phyloP scores from a whole-genome alignment of 208 protist genomes.

The Leptomonas seymouri region DNA sequence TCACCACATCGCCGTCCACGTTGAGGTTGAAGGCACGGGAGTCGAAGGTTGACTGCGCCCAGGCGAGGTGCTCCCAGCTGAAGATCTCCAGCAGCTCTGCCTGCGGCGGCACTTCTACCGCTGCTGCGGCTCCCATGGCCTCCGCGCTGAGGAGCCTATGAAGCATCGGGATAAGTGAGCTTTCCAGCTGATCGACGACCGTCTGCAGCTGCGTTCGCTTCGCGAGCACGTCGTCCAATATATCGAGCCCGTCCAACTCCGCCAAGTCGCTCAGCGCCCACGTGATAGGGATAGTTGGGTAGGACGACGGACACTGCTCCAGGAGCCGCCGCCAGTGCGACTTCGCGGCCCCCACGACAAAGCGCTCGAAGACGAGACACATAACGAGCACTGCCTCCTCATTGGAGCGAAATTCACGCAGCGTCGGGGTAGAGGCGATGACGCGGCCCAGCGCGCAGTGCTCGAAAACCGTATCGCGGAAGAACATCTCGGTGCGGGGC shows the following conservation, averaged over 20 bases:
- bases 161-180: constrained; percentile 40
- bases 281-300: constrained; percentile 75
- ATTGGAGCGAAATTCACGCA: constrained; percentile 45
- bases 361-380: constrained; percentile 77
- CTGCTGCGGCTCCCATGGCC: background rate
- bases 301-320: constrained; percentile 50
- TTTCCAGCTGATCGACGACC: constrained; percentile 50
- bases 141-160: constrained; percentile 28
- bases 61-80: constrained; percentile 58
- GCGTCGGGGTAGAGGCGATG: constrained; percentile 36
- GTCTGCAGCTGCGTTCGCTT: constrained; percentile 51
- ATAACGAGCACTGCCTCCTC: constrained; percentile 86
- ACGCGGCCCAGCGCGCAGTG: constrained; percentile 62
- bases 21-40: constrained; percentile 91
- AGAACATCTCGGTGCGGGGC: constrained; percentile 76
- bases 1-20: constrained; percentile 65
- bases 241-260: constrained; percentile 77
- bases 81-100: constrained; percentile 43
- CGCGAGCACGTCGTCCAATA: constrained; percentile 80
- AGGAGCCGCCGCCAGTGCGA: constrained; percentile 81
- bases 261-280: constrained; percentile 69
- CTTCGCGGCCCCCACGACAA: constrained; percentile 38
- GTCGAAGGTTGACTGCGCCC: constrained; percentile 88
- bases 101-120: constrained; percentile 8
- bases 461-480: constrained; percentile 46